These are phyloP conservation scores for Aureobasidium sp. DNA, from an alignment of 2,329 filamentous ascomycete genomes.

Conservation along the genomic window DNA sequence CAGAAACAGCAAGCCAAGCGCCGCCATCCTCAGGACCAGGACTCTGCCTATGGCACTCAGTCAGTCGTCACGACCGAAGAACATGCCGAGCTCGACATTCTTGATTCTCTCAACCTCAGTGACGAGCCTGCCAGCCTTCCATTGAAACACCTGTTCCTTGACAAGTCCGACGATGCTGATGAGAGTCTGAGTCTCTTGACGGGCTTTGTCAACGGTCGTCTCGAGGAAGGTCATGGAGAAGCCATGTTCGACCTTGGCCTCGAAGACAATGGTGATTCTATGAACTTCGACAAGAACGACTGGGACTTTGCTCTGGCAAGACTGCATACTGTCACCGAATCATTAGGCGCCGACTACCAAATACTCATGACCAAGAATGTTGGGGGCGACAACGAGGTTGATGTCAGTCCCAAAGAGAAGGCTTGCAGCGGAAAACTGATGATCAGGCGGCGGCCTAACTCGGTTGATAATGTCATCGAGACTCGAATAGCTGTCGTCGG, in stretches of 20 bases:
- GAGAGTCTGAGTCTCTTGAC: constrained; percentile 57
- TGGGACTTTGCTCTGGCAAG: constrained; percentile 67
- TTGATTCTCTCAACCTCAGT: constrained; percentile 68
- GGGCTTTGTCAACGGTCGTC: constrained; percentile 57
- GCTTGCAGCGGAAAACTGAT: constrained; percentile 80
- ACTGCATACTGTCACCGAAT: constrained; percentile 58
- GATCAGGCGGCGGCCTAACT: constrained; percentile 65
- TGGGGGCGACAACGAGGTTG: constrained; percentile 66
- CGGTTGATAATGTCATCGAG: constrained; percentile 84
- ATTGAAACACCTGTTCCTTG: constrained; percentile 70
- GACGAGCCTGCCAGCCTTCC: constrained; percentile 62
- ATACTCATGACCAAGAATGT: constrained; percentile 87
- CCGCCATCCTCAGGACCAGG: constrained; percentile 31
- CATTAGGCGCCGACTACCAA: constrained; percentile 65
- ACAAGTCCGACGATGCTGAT: constrained; percentile 47
- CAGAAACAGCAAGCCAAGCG: constrained; percentile 82
- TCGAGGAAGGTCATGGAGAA: constrained; percentile 82
- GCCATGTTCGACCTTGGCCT: constrained; percentile 85
- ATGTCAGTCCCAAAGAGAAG: constrained; percentile 59
- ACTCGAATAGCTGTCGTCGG: constrained; percentile 94
- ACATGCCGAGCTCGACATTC: constrained; percentile 82
- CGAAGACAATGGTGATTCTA: constrained; percentile 81
- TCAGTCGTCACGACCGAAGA: constrained; percentile 46
- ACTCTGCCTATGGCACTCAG: constrained; percentile 25
- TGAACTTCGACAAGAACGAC: constrained; percentile 66